These are phyloP conservation scores for Plasmodium relictum DNA, from an alignment of 169 alveolate species.

Conservation along the genomic window DNA sequence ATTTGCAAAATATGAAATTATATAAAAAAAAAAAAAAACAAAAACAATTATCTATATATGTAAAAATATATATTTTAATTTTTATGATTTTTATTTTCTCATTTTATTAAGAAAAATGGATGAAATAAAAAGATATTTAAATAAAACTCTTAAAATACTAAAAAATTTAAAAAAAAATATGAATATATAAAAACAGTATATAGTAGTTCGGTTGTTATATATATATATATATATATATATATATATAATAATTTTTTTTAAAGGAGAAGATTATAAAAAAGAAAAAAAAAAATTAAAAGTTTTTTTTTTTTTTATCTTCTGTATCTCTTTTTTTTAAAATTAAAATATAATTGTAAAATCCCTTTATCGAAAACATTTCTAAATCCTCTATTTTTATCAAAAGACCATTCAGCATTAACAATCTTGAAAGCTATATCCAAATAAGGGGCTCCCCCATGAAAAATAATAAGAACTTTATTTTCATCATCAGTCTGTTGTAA, in stretches of 20 bases:
- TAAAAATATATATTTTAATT: no score
- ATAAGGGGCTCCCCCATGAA: slow-evolving; percentile 98
- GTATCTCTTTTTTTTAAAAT: slow-evolving; percentile 92
- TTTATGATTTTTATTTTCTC: no score
- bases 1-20: no score
- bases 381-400: slow-evolving; percentile 93
- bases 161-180: no score
- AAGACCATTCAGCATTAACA: slow-evolving; percentile 97
- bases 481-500: slow-evolving; percentile 91
- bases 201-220: no score
- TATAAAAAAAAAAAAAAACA: no score
- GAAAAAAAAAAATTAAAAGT: background rate
- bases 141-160: no score
- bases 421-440: slow-evolving; percentile 97
- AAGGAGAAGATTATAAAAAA: no score
- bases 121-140: no score
- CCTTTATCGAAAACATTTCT: slow-evolving; percentile 93
- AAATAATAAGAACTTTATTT: slow-evolving; percentile 92
- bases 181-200: background rate
- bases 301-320: slow-evolving; percentile 86
- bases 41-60: no score
- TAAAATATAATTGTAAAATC: slow-evolving; percentile 92
- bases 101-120: no score
- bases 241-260: background rate
- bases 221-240: background rate